Base-by-base conservation (phyloP, 108 stramenopile genomes). In the Nitzschia sp. region DNA sequence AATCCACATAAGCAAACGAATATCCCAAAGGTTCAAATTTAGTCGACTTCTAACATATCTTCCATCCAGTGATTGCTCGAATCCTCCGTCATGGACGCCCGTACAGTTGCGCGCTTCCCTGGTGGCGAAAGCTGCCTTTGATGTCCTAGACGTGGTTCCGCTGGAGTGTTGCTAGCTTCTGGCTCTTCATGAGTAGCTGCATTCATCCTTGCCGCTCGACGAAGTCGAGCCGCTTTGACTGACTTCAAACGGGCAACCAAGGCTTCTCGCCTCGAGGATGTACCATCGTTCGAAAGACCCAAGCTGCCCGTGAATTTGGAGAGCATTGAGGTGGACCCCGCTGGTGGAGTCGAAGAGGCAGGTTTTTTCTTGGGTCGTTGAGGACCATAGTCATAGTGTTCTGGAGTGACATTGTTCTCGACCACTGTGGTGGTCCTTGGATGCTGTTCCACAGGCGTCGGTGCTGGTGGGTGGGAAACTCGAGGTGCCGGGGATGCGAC, bases 1-100 rank as follows among this genome's bases (percentile, higher is more conserved):
- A 34, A n/a, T n/a, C n/a, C n/a, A n/a, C n/a, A n/a, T n/a, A 34
- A 34, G 5, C 29, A 34, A 3, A 34, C 29, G 29, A 34, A 34
- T 34, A 34, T 48, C n/a, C 46, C 46, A 43, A 43, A 43, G 46
- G 46, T 17, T 20, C 17, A 55, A 12, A 20, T 14, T 55, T 25
- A 58, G 29, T 58, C 57, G n/a, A 58, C 26, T 12, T 39, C 57
- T 37, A 58, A 39, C 57, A 58, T n/a, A 40, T 58, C 57, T 58
- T 37, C 29, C 26, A 58, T 17, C 11, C 26, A 39, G 12, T 58
- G 57, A 34, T 29, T 58, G 57, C 39, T 58, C 0, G 57, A 58
- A 58, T 15, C 22, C 19, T 40, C 57, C 57, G 11, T 20, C 11
- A 24, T 24, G 12, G 48, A 50, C 17, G 48, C 17, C 48, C 17